Conservation (phyloP, 306 rosid genomes). For the Corylus avellana region DNA sequence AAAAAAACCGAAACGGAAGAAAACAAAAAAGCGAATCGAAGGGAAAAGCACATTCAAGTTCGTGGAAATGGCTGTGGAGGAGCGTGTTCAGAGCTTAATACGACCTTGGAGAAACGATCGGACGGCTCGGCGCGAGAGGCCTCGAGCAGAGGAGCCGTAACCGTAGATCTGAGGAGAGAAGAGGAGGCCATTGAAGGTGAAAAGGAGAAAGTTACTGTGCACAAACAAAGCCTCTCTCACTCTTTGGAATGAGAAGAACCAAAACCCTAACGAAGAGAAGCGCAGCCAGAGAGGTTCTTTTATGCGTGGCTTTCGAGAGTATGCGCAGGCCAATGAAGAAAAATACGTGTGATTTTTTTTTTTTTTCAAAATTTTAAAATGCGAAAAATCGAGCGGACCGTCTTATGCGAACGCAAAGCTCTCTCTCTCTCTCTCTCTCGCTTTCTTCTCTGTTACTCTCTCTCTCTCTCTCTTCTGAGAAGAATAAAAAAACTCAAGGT, state of each 20-base stretch:
- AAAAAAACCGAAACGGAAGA: neutral
- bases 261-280: neutral
- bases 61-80: neutral
- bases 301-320: constrained; percentile 19
- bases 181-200: constrained; percentile 66
- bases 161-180: constrained; percentile 65
- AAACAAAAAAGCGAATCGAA: neutral
- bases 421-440: neutral
- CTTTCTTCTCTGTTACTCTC: neutral
- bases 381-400: constrained; percentile 22
- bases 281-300: neutral
- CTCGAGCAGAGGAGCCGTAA: constrained; percentile 41
- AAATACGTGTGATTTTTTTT: neutral
- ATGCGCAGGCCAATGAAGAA: constrained; percentile 14
- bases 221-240: neutral
- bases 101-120: constrained; percentile 50
- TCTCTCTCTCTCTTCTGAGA: neutral
- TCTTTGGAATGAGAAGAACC: neutral
- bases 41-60: neutral
- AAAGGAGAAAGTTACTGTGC: neutral
- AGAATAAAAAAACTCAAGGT: neutral
- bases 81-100: neutral
- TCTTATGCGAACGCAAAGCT: constrained; percentile 16
- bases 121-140: constrained; percentile 34
- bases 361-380: neutral